Conservation (phyloP, 306 rosid species). For the Dalbergia cochinchinensis region DNA sequence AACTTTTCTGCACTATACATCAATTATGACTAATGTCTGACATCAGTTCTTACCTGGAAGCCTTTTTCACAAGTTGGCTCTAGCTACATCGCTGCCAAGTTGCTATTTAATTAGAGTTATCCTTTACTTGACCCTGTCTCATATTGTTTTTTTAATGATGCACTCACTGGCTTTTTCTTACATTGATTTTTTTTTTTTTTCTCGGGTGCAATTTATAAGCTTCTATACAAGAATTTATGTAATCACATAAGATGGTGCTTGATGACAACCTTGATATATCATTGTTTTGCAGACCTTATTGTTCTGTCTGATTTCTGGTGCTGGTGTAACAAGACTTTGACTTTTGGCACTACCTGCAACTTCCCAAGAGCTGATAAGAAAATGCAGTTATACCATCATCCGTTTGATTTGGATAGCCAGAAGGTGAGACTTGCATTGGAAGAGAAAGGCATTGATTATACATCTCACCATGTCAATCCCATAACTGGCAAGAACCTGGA, state of each 20-base stretch:
- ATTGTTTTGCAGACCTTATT: constrained; percentile 52
- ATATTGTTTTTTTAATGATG: constrained; percentile 18
- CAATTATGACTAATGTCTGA: neutral
- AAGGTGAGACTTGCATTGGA: constrained; percentile 95
- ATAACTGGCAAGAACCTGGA: constrained; percentile 90
- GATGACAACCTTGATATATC: constrained; percentile 27
- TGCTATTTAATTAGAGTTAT: constrained; percentile 19
- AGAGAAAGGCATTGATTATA: constrained; percentile 85
- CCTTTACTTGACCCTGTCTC: constrained; percentile 7
- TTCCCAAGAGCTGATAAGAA: constrained; percentile 44
- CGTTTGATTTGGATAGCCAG: constrained; percentile 86
- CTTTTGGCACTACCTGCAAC: constrained; percentile 30
- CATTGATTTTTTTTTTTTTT: neutral
- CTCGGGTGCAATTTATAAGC: neutral
- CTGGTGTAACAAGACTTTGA: constrained; percentile 10
- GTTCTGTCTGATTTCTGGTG: constrained; percentile 42
- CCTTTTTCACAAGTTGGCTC: constrained; percentile 9
- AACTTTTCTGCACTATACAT: neutral
- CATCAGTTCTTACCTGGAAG: constrained; percentile 12
- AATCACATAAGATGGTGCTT: neutral
- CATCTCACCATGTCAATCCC: constrained; percentile 92
- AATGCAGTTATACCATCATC: constrained; percentile 98
- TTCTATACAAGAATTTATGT: neutral
- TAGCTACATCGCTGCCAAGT: constrained; percentile 14
- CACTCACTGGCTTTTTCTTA: neutral